phyloP scores from a whole-genome alignment of 2,329 filamentous ascomycete species.

The Colletotrichum sp. region DNA sequence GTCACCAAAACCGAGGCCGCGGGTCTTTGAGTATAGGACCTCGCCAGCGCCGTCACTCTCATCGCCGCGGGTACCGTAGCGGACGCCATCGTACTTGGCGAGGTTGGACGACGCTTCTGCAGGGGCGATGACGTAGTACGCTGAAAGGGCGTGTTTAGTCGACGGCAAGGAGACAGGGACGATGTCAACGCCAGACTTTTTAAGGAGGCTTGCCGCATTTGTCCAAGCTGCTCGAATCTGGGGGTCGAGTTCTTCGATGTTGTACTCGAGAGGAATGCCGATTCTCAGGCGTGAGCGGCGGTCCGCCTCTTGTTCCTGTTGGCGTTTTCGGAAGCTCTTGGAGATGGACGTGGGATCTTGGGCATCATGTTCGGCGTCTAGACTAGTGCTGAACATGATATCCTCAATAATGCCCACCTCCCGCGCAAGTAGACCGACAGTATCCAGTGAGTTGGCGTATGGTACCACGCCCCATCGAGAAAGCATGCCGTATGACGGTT shows the following conservation, averaged over 20 bases:
- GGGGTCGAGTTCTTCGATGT: constrained; percentile 79
- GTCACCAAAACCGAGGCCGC: constrained; percentile 76
- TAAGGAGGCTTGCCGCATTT: constrained; percentile 62
- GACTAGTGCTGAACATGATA: constrained; percentile 54
- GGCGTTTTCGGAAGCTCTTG: constrained; percentile 56
- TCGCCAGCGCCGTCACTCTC: constrained; percentile 60
- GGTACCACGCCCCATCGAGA: constrained; percentile 87
- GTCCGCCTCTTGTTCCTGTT: constrained; percentile 30
- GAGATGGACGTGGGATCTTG: constrained; percentile 79
- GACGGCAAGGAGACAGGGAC: constrained; percentile 81
- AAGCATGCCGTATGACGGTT: constrained; percentile 88
- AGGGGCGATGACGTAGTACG: constrained; percentile 94
- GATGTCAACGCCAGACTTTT: constrained; percentile 70
- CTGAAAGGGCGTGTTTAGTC: constrained; percentile 84
- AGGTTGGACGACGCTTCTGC: constrained; percentile 96
- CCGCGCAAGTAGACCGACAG: constrained; percentile 77
- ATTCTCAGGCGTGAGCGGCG: constrained; percentile 46
- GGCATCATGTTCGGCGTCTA: constrained; percentile 64
- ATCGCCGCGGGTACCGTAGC: constrained; percentile 73
- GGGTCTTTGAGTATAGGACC: constrained; percentile 78
- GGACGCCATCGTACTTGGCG: constrained; percentile 95
- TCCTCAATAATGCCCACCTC: constrained; percentile 56
- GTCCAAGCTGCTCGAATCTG: constrained; percentile 75
- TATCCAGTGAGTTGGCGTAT: constrained; percentile 93
- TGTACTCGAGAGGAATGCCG: constrained; percentile 78